Evolutionary conservation across 345 rosid genomes (phyloP), one percentile per base, ranked within the genome.

Genomic region (Streptanthus diversifolius): DNA sequence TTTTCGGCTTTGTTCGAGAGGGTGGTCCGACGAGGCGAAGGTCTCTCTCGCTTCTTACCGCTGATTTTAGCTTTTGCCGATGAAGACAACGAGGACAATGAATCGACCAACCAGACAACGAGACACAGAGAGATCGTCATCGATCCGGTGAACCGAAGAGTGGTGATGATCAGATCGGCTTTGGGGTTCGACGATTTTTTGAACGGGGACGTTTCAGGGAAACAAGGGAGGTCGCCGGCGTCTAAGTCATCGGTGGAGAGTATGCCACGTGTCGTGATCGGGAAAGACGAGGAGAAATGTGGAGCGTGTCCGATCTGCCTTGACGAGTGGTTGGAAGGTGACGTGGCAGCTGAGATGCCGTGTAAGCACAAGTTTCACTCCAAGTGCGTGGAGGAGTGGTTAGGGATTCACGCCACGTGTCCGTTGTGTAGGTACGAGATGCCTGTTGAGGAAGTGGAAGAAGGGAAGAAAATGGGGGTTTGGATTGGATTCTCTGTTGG

Each of bases 341-440:
- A 73, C 67, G 79, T 68, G 63, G 74, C 77, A 40, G 75, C 79
- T 35, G 82, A 79, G 82, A 74, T 79, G 79, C 82, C 82, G 5
- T 79, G 82, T 57, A 70, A 79, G n/a, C 82, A 79, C 4, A 14
- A 6, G 61, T 79, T 79, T 27, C 82, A 79, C 8, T 73, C 79
- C 0, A 73, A 73, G 49, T 79, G 79, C 7, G 74, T 74, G 51
- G 82, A 79, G 68, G 71, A 79, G 62, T 79, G 82, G 82, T 27
- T 79, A 0, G 66, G 75, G 68, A 57, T 12, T 1, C 75, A 70
- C 32, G 82, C 72, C 57, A 73, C 82, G 68, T 79, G 82, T 73
- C 82, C 82, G 14, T 1, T 73, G 18, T 79, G 82, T 63, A 39
- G 82, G 59, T 74, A 73, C 18, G 72, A 68, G 71, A 79, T 79